Evolutionary conservation across 805 yeast species (phyloP), one percentile per base, ranked within the genome.

Genomic region (Debaryomyces tyrocola): DNA sequence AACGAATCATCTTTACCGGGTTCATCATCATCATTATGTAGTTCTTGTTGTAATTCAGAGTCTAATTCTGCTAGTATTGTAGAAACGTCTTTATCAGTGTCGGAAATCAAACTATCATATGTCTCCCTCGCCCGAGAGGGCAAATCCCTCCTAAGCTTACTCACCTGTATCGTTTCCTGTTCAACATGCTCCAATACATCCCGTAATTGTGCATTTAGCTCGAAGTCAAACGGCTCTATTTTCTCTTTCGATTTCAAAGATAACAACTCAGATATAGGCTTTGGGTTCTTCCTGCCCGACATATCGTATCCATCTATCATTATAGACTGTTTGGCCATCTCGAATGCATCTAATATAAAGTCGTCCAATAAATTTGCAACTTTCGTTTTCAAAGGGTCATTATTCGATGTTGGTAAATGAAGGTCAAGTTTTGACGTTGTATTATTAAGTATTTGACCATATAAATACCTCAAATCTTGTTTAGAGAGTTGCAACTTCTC

Each of bases 221-320:
- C 82, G 34, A 77, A 64, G 57, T 88, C 92, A 62, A 85, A 86
- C 0, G 91, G 90, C 59, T 85, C 94, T 7, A 82, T 74, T 47
- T 76, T 76, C 46, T 68, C 73, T 34, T 44, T 53, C 4, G 70
- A 63, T 31, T 56, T 54, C 33, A 67, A 49, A 18, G 66, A 51
- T 7, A 71, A 49, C 4, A 66, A 36, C 10, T 63, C 66, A 33
- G 46, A 51, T 11, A 65, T 52, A 9, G 53, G 10, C 28, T 34
- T 18, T 6, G 14, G 15, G 36, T 56, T 45, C 12, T 55, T 53
- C 10, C 50, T 60, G 1, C 51, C 48, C 4, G 67, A 54, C 52
- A 71, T 58, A 37, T 74, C 75, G 24, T 56, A 58, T 5, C 87
- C 91, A 56, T 82, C 85, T 12, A 89, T 72, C 1, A 77, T 70